Evolutionary conservation across 2,329 filamentous ascomycete genomes (phyloP), one percentile per base, ranked within the genome.

Genomic region (Mycocentrospora acerina): DNA sequence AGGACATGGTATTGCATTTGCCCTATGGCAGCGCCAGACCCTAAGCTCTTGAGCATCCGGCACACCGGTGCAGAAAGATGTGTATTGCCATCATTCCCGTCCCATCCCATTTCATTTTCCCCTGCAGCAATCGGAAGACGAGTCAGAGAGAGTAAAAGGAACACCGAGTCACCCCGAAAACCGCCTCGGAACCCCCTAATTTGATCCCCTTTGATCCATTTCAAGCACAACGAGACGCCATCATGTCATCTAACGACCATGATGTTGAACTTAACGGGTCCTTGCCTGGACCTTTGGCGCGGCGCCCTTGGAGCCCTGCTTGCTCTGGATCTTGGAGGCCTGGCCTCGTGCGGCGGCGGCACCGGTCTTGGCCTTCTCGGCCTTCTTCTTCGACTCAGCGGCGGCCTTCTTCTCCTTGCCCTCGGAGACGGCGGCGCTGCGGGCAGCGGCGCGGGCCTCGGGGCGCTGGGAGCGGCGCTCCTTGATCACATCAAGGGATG

Each of bases 401-500:
- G 83, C 90, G 58, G 84, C 78, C 82, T 94, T 95, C 90, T 97
- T 96, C 75, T 95, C 90, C 87, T 98, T 98, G 79, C 84, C 88
- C 72, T 94, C 90, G 82, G 91, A 91, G 79, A 97, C 90, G 73
- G 93, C 91, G 64, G 84, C 79, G 61, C 81, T 78, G 71, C 93
- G 91, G 70, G 90, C 90, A 67, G 93, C 93, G 66, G 83, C 81
- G 73, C 93, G 90, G 71, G 90, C 91, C 81, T 97, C 93, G 64
- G 93, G 93, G 74, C 93, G 89, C 82, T 89, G 85, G 66, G 82
- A 76, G 70, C 93, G 90, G 79, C 89, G 89, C 85, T 98, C 93
- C 86, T 96, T 97, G 84, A 98, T 97, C 71, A 97, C 90, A 73
- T 98, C 93, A 75, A 98, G 90, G 55, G 93, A 96, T 63, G 93